A percentile compares a stretch with the other conserved stretches of the same genome.
phyloP scores from a whole-genome alignment of 2,329 filamentous ascomycete species.

The Diaporthe sp. region DNA sequence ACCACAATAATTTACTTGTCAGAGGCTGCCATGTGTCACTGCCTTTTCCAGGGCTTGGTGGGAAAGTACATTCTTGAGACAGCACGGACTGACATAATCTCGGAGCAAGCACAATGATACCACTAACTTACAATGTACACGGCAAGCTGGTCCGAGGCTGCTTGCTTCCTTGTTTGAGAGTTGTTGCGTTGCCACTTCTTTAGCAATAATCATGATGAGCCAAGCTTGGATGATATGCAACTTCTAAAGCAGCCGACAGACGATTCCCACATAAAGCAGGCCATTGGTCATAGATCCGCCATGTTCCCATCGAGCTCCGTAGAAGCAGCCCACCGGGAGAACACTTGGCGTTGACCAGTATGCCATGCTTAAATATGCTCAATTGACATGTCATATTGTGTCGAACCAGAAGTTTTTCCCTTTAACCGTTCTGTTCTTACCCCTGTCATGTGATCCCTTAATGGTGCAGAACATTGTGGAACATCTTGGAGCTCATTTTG shows the following conservation, averaged over 20 bases:
- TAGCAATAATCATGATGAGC: not conserved
- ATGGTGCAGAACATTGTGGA: not conserved
- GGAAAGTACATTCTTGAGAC: not conserved
- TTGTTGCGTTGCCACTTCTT: not conserved
- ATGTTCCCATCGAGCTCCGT: not conserved
- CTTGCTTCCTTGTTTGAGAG: not conserved
- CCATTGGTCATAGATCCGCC: not conserved
- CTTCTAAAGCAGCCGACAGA: not conserved
- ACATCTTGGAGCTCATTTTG: not conserved
- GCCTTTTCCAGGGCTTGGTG: not conserved
- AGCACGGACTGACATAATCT: not conserved
- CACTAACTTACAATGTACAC: not conserved
- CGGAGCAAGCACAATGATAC: not conserved
- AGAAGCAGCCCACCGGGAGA: not conserved
- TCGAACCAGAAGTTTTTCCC: not conserved
- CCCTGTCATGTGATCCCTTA: not conserved
- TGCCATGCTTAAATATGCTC: not conserved
- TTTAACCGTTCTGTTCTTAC: not conserved
- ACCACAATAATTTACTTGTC: not conserved
- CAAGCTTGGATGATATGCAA: not conserved
- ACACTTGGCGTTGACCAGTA: not conserved
- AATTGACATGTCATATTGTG: not conserved
- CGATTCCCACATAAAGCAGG: not conserved
- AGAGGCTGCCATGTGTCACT: not conserved
- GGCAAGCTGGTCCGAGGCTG: not conserved